These are phyloP conservation scores for Jackrogersella minutella DNA, from an alignment of 495 filamentous ascomycete genomes.

Conservation along the genomic window DNA sequence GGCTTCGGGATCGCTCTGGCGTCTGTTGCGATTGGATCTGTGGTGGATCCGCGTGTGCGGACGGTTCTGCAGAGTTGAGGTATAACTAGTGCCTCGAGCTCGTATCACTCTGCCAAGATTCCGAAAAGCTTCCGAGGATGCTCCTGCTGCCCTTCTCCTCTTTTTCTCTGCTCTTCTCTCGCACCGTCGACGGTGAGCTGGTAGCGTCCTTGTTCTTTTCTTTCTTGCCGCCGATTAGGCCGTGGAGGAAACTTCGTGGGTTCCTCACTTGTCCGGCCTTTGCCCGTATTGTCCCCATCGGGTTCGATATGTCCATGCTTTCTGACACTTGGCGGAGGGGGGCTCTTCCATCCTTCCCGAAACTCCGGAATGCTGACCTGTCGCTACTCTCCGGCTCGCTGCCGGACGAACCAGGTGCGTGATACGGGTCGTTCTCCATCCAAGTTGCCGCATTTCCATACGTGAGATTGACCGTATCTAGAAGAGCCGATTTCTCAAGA, in stretches of 20 bases:
- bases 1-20: slow-evolving; percentile 2
- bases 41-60: slow-evolving; percentile 7
- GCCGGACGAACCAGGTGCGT: slow-evolving; percentile 55
- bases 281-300: slow-evolving; percentile 48
- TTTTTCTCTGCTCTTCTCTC: slow-evolving; percentile 44
- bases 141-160: slow-evolving; percentile 47
- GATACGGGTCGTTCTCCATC: slow-evolving; percentile 48
- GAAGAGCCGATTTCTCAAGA: slow-evolving; percentile 70
- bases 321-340: slow-evolving; percentile 51
- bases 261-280: slow-evolving; percentile 50
- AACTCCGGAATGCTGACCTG: slow-evolving; percentile 50
- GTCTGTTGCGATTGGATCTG: slow-evolving; percentile 4
- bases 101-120: slow-evolving; percentile 43
- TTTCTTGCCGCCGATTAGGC: slow-evolving; percentile 54
- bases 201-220: slow-evolving; percentile 45
- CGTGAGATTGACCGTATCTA: slow-evolving; percentile 47
- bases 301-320: slow-evolving; percentile 45
- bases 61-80: slow-evolving; percentile 19
- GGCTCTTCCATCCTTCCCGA: slow-evolving; percentile 52
- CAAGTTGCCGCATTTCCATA: slow-evolving; percentile 46
- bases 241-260: slow-evolving; percentile 57
- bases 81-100: slow-evolving; percentile 46
- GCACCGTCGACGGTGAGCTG: slow-evolving; percentile 32
- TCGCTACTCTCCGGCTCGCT: slow-evolving; percentile 58
- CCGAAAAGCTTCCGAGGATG: slow-evolving; percentile 42